phyloP scores from a whole-genome alignment of 2,329 filamentous ascomycete species.

The Ustilaginoidea virens region DNA sequence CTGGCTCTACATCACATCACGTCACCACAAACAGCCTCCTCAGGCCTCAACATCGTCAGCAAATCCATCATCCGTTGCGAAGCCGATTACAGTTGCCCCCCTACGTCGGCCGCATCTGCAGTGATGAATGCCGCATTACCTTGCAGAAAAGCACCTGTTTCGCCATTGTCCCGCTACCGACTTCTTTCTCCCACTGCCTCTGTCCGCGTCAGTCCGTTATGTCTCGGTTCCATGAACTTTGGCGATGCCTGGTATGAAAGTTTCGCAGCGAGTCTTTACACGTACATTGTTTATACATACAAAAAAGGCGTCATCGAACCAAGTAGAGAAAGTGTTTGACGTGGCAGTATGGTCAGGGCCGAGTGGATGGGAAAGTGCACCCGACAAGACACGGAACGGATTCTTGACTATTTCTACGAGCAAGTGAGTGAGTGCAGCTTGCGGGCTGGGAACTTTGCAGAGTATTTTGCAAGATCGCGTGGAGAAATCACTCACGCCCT shows the following conservation, averaged over 20 bases:
- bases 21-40: too few species aligned
- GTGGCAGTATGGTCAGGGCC: slow-evolving; percentile 20
- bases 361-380: slow-evolving; percentile 47
- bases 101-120: too few species aligned
- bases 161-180: slow-evolving; percentile 48
- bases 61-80: too few species aligned
- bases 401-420: slow-evolving; percentile 51
- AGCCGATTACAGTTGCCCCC: too few species aligned
- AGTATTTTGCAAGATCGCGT: background rate
- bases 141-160: too few species aligned
- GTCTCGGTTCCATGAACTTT: slow-evolving; percentile 51
- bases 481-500: background rate
- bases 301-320: background rate
- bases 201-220: slow-evolving; percentile 51
- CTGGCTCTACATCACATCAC: too few species aligned
- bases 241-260: slow-evolving; percentile 32
- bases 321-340: background rate
- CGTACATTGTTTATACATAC: background rate
- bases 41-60: too few species aligned
- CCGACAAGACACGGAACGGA: slow-evolving; percentile 43
- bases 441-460: too few species aligned
- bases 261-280: background rate
- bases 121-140: too few species aligned
- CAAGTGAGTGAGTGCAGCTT: too few species aligned
- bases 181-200: slow-evolving; percentile 50